Conservation (phyloP, 2,329 filamentous ascomycete genomes). For the Aureobasidium sp. region DNA sequence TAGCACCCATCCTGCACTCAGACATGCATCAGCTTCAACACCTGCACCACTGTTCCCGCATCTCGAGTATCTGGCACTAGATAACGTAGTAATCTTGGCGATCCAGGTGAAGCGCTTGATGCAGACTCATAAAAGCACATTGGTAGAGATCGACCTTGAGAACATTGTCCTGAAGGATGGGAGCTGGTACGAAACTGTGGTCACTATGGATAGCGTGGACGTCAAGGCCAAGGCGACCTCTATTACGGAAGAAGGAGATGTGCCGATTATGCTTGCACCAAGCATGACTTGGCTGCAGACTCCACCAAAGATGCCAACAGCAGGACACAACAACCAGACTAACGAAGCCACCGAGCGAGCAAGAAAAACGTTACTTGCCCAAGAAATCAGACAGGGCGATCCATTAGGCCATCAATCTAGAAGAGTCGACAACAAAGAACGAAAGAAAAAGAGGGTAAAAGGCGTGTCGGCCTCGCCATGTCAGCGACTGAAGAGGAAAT, state of each 20-base stretch:
- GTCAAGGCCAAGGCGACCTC: not conserved
- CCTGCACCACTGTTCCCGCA: constrained; percentile 47
- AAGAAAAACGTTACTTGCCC: not conserved
- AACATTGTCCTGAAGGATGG: constrained; percentile 64
- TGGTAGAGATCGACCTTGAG: constrained; percentile 74
- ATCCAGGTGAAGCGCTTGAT: constrained; percentile 65
- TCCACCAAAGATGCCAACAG: not conserved
- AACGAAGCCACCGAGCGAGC: not conserved
- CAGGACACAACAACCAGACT: not conserved
- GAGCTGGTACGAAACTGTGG: constrained; percentile 76
- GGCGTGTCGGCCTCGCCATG: not conserved
- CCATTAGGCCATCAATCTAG: too few species aligned
- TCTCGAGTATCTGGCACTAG: constrained; percentile 61
- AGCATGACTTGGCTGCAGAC: not conserved
- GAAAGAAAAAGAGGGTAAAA: not conserved
- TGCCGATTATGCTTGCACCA: constrained; percentile 17
- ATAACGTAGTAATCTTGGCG: constrained; percentile 66
- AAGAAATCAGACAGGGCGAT: not conserved
- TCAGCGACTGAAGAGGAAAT: not conserved
- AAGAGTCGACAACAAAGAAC: not conserved
- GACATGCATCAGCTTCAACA: not conserved
- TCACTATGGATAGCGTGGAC: constrained; percentile 48
- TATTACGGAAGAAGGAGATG: constrained; percentile 12
- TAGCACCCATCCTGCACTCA: not conserved
- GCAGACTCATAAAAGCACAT: constrained; percentile 55